Percentiles rank a stretch among this genome's conserved stretches.
phyloP scores from a whole-genome alignment of 495 filamentous ascomycete genomes.

The Lophiotrema nucula region DNA sequence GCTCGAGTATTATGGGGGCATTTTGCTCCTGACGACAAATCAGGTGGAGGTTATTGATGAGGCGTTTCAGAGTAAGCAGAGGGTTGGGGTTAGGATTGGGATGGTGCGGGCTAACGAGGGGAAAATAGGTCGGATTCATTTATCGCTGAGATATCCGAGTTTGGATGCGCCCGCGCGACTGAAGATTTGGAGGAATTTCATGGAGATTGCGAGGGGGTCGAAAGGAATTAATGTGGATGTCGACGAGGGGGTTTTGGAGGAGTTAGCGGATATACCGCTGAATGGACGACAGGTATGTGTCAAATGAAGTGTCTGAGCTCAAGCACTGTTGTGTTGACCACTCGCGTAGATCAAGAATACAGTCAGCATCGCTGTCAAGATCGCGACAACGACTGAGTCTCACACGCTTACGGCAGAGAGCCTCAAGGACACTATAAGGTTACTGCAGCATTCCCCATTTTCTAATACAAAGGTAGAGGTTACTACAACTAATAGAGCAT shows the following conservation, averaged over 20 bases:
- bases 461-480: background rate
- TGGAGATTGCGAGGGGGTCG: background rate
- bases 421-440: background rate
- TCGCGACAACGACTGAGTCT: background rate
- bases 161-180: background rate
- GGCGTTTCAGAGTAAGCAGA: conserved; percentile 16
- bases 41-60: conserved; percentile 33
- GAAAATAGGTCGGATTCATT: background rate
- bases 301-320: background rate
- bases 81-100: background rate
- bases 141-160: background rate
- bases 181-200: conserved; percentile 1
- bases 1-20: conserved; percentile 48
- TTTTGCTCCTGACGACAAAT: conserved; percentile 23
- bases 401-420: background rate
- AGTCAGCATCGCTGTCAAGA: background rate
- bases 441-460: background rate
- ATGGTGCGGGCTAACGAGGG: background rate
- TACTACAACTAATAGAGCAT: no score
- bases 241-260: background rate
- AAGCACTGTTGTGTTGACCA: background rate
- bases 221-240: background rate
- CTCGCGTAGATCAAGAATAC: background rate
- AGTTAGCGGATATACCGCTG: background rate
- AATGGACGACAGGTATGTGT: background rate